Base-by-base conservation (phyloP, 148 eudicot species). In the Rhododendron mucronatum region DNA sequence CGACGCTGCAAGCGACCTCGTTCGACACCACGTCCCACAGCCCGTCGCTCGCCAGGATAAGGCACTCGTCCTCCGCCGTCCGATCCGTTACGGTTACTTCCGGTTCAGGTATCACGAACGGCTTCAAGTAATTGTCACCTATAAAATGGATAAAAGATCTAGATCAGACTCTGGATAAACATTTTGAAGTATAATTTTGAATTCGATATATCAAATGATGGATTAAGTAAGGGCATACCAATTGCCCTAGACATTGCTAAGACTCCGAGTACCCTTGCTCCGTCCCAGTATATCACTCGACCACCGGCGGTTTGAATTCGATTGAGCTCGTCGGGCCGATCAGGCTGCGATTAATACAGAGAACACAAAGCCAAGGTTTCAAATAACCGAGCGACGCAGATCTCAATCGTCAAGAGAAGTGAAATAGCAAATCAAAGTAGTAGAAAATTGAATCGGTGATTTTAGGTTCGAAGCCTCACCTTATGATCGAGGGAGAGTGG, bases 401-500 rank as follows among this genome's bases (percentile, higher is more conserved):
- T 23, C 47, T 21, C 28, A 44, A 45, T 23, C 30, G 0, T 78
- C 20, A 44, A 78, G 45, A 5, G 45, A 23, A 20, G 37, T 20
- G 30, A 41, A 44, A 20, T 18, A 41, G 28, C n/a, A 14, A 20
- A 26, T 21, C 1, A n/a, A 39, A 37, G 73, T 9, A 10, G 10
- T 4, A 65, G 26, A 10, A 8, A 9, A 28, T 14, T 44, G 77
- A 73, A 73, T 69, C 2, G 75, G 41, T 73, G 77, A 13, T 14
- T 28, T 30, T 12, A 15, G 3, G 41, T 16, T 4, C 1, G 50
- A 47, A 5, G 82, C 9, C 83, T 4, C 59, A 90, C 93, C 90
- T 91, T 91, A 59, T 91, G 93, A 84, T 91, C 93, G 12, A 57
- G 55, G 45, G 93, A 91, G 30, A 91, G 89, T 1, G 91, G 93